phyloP scores from a whole-genome alignment of 768 basidiomycete genomes.

The Sporobolomyces phaffii region DNA sequence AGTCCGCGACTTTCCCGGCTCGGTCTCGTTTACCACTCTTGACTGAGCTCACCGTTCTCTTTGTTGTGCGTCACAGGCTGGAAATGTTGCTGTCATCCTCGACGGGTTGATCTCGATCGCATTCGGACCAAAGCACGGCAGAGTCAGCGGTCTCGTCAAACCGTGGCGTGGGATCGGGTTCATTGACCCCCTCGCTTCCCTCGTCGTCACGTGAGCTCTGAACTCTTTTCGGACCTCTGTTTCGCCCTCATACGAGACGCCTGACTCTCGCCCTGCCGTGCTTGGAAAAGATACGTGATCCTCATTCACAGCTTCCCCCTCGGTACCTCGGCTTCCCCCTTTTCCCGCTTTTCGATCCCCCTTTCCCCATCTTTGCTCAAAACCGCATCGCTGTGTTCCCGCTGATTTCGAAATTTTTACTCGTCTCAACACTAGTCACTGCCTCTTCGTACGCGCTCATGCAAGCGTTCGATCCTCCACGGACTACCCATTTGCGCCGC shows the following conservation, averaged over 20 bases:
- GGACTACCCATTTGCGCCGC: background rate
- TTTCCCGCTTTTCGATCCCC: too few relatives aligned
- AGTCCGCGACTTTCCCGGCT: background rate
- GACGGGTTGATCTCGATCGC: background rate
- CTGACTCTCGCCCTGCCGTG: background rate
- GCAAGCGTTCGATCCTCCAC: conserved; percentile 24
- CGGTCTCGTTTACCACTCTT: background rate
- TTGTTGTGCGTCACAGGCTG: background rate
- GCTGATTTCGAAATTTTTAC: too few relatives aligned
- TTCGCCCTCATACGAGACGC: too few relatives aligned
- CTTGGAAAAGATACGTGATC: conserved; percentile 6
- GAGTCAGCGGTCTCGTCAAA: background rate
- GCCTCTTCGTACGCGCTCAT: conserved; percentile 13
- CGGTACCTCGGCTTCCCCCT: background rate
- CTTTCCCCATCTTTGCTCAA: too few relatives aligned
- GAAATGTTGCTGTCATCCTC: conserved; percentile 15
- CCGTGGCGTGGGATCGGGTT: conserved; percentile 3
- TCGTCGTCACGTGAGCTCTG: conserved; percentile 5
- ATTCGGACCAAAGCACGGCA: conserved; percentile 7
- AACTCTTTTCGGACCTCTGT: background rate
- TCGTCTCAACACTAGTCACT: too few relatives aligned
- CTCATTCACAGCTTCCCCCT: conserved; percentile 16
- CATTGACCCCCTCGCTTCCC: conserved; percentile 21
- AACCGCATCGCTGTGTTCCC: too few relatives aligned
- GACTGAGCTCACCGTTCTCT: too few relatives aligned